A percentile compares a stretch with the other conserved stretches of the same genome.
Evolutionary conservation across 441 rosid genomes (phyloP).

Genomic region (Populus trichocarpa): DNA sequence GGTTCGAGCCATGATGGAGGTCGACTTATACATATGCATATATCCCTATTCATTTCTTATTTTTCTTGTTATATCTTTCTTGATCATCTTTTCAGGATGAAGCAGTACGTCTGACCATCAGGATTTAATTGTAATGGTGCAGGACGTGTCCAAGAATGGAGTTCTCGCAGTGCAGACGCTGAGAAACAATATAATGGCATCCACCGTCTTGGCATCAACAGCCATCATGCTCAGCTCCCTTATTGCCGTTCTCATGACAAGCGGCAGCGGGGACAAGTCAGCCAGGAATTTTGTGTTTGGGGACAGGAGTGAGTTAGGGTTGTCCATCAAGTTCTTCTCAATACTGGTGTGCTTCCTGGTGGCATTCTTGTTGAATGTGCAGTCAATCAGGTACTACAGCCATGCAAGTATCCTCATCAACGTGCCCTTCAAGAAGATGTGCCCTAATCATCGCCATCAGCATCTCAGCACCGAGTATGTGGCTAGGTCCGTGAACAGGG

Average conservation of each 20-base stretch:
- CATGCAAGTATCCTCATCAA: constrained; percentile 87
- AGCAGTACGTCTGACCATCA: neutral
- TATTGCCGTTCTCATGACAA: constrained; percentile 64
- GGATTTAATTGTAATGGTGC: neutral
- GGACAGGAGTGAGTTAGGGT: constrained; percentile 46
- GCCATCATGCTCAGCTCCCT: constrained; percentile 84
- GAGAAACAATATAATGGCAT: constrained; percentile 94
- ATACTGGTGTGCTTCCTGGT: constrained; percentile 73
- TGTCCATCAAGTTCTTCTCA: constrained; percentile 69
- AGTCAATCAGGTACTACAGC: constrained; percentile 86
- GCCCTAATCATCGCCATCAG: constrained; percentile 26
- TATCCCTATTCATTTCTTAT: neutral
- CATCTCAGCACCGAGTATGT: constrained; percentile 58
- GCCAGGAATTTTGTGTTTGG: constrained; percentile 46
- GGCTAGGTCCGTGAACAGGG: constrained; percentile 59
- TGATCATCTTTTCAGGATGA: neutral
- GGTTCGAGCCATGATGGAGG: constrained; percentile 97
- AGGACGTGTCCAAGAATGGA: constrained; percentile 73
- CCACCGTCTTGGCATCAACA: constrained; percentile 81
- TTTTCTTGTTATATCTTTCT: neutral
- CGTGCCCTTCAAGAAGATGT: constrained; percentile 64
- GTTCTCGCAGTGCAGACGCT: constrained; percentile 86
- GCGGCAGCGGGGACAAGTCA: constrained; percentile 29
- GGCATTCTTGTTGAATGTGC: constrained; percentile 70
- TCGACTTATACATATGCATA: neutral